phyloP scores from a whole-genome alignment of 495 filamentous ascomycete species.

The Rusavskia elegans region DNA sequence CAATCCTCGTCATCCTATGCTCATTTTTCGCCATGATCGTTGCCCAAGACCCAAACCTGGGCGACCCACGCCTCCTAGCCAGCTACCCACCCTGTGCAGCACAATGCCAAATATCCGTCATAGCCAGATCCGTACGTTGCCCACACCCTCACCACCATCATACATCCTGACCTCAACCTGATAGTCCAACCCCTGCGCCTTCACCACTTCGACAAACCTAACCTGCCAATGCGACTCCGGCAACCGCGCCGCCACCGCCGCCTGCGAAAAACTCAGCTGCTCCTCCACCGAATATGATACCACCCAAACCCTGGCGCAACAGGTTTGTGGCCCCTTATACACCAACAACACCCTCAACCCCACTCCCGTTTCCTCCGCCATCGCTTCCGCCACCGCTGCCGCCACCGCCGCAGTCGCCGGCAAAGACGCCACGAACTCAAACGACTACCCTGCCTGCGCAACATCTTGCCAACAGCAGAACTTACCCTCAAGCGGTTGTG shows the following conservation, averaged over 20 bases:
- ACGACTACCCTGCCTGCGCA: not conserved
- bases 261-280: not conserved
- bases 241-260: slow-evolving; percentile 1
- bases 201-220: not conserved
- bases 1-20: not conserved
- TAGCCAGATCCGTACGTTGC: not conserved
- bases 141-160: not conserved
- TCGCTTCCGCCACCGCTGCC: not conserved
- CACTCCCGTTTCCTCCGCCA: not conserved
- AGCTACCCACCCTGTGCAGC: not conserved
- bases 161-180: not conserved
- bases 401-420: not conserved
- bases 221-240: not conserved
- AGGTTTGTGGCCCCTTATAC: not conserved
- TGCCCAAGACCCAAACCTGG: not conserved
- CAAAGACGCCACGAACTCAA: not conserved
- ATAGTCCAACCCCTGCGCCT: not conserved
- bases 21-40: not conserved
- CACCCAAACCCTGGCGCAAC: not conserved
- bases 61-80: not conserved
- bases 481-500: not conserved
- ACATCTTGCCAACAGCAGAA: not conserved
- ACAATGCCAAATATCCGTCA: not conserved
- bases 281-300: not conserved
- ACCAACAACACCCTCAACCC: not conserved